Conservation (phyloP, 306 rosid species). For the Glycine latifolia region DNA sequence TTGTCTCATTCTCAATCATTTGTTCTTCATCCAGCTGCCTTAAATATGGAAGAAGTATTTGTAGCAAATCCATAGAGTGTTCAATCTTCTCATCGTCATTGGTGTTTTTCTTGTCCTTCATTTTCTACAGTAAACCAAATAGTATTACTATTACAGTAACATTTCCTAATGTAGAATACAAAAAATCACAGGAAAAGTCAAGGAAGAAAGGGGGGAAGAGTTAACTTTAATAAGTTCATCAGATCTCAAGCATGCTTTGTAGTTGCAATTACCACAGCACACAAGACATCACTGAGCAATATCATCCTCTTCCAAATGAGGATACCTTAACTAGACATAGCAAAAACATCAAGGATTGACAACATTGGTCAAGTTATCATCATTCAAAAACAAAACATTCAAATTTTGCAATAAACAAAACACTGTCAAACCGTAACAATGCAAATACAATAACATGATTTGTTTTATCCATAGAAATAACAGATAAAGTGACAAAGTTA, state of each 20-base stretch:
- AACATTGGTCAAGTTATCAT: background rate
- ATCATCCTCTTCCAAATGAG: conserved; percentile 53
- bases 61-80: conserved; percentile 59
- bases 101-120: conserved; percentile 3
- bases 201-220: background rate
- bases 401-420: background rate
- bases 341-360: background rate
- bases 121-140: conserved; percentile 38
- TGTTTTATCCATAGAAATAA: too few species aligned
- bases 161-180: background rate
- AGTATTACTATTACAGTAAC: background rate
- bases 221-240: conserved; percentile 52
- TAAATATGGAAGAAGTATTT: conserved; percentile 66
- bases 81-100: conserved; percentile 24
- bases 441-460: too few species aligned
- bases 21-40: conserved; percentile 45
- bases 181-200: conserved; percentile 7
- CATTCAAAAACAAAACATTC: background rate
- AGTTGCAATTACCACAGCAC: conserved; percentile 81
- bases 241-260: conserved; percentile 75
- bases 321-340: conserved; percentile 68
- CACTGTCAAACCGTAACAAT: too few species aligned
- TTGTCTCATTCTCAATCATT: conserved; percentile 57
- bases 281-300: conserved; percentile 75
- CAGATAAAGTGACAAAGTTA: background rate